A percentile compares a stretch with the other conserved stretches of the same genome.
Conservation (phyloP, 805 yeast species). For the Wickerhamiella allomyrinae region DNA sequence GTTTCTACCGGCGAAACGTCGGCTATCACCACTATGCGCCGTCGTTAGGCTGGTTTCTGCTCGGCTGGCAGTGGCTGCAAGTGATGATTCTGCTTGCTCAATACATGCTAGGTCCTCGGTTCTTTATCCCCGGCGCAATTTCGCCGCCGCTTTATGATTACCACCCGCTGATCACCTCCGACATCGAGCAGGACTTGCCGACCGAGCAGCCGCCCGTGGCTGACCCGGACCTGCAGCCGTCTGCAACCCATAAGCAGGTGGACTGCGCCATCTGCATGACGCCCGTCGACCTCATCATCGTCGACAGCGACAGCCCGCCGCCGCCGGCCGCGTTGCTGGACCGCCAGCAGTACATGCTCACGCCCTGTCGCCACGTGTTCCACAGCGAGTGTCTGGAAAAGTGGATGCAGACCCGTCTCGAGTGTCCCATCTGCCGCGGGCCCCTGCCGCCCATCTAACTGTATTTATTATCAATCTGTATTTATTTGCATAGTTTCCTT, state of each 20-base stretch:
- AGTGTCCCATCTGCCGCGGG: conserved; percentile 86
- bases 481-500: no score
- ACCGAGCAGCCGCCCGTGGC: conserved; percentile 3
- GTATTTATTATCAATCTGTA: no score
- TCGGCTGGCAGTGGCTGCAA: conserved; percentile 48
- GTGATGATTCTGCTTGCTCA: conserved; percentile 46
- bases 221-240: not conserved
- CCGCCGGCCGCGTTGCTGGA: conserved; percentile 21
- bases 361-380: conserved; percentile 86
- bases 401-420: conserved; percentile 88
- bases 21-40: conserved; percentile 56
- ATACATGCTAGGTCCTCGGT: conserved; percentile 59
- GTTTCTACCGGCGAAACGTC: conserved; percentile 37
- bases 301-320: conserved; percentile 2
- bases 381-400: conserved; percentile 77
- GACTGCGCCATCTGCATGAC: conserved; percentile 90
- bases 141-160: conserved; percentile 77
- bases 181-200: conserved; percentile 36
- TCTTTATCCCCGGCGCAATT: conserved; percentile 61
- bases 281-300: conserved; percentile 38
- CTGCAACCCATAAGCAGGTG: conserved; percentile 19
- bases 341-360: conserved; percentile 33
- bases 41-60: conserved; percentile 32
- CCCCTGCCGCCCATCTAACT: conserved; percentile 73
- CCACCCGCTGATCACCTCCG: conserved; percentile 52